Evolutionary conservation across 2,329 filamentous ascomycete genomes (phyloP), one percentile per base, ranked within the genome.

Genomic region (Neopestalotiopsis rosae): DNA sequence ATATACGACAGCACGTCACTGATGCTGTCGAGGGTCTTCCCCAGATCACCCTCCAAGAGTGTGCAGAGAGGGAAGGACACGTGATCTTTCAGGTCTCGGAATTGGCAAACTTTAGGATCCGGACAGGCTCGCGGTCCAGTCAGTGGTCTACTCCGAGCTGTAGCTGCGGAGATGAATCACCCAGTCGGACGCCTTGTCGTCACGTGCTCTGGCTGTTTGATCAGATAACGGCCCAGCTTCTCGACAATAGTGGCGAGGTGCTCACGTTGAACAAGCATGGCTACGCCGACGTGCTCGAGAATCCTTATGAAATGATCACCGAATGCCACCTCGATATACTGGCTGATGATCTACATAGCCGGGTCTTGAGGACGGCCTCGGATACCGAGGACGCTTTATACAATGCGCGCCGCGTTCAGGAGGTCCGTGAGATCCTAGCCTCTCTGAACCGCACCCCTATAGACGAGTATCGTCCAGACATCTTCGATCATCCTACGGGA

Each of bases 191-290:
- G 70, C 84, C 84, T 0, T 89, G 87, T 73, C 80, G 82, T 12
- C 87, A 89, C 69, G 76, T 87, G 38, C 75, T 89, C 34, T 88
- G 86, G 86, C 79, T 89, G 14, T 81, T 87, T 62, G 87, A 89
- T 75, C 83, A 83, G 73, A 80, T 89, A 38, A 80, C 84, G 24
- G 83, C 82, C 66, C 83, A 87, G 72, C 81, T 83, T 3, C 74
- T 86, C 4, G 83, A 83, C 69, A 76, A 81, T 56, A 79, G 81
- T 49, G 77, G 76, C 5, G 74, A 79, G 14, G 79, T 83, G 24
- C 76, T 87, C 59, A 83, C 76, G 30, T 80, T 88, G 79, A 82
- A 77, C 1, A 66, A 77, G 2, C 71, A 78, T 9, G 86, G 86
- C 2, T 84, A 81, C 63, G 77, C 86, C 0, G 75, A 80, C 9